Base-by-base conservation (phyloP, 2,329 filamentous ascomycete genomes). In the Ophiostoma angusticollis region DNA sequence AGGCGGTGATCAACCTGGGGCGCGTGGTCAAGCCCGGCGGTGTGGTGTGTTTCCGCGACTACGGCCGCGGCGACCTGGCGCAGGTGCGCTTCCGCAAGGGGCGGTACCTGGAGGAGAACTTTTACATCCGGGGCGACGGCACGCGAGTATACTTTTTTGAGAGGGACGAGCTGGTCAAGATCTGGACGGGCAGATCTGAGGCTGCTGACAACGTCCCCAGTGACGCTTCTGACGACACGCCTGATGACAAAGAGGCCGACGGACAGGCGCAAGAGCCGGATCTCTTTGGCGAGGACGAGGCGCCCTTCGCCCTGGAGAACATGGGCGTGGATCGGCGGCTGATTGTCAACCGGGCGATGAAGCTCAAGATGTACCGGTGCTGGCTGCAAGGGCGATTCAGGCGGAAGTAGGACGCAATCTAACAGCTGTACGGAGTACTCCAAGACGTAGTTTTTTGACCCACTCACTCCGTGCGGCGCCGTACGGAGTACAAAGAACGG, bases 121-220 rank as follows among this genome's bases (percentile, higher is more conserved):
- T 98, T 53, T 98, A 98, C 57, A 83, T 95, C 31, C 70, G 91
- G 24, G 91, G 91, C 2, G 91, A 98, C 58, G 91, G 91, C 2
- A 98, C 91, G 4, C 73, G 91, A 6, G 91, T 98, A 0, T 98
- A 96, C 60, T 98, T 98, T 60, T 98, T 98, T 54, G 89, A 95
- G 41, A 70, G 78, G 57, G 78, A 87, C 24, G 80, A 98, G 61
- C 64, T 98, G 39, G 69, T 72, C 38, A 58, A 70, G 31, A 89
- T 96, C 43, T 96, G 89, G 89, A 67, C 68, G 18, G 72, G 70
- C 9, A 17, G 11, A 12, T 7, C 12, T 8, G 23, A 16, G 9
- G 23, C 21, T 22, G 12, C 14, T 8, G 14, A 23, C 12, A 16
- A n/a, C n/a, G n/a, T n/a, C n/a, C n/a, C n/a, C n/a, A n/a, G 11